Base-by-base conservation (phyloP, 768 basidiomycete species). In the Podaxis sp. region DNA sequence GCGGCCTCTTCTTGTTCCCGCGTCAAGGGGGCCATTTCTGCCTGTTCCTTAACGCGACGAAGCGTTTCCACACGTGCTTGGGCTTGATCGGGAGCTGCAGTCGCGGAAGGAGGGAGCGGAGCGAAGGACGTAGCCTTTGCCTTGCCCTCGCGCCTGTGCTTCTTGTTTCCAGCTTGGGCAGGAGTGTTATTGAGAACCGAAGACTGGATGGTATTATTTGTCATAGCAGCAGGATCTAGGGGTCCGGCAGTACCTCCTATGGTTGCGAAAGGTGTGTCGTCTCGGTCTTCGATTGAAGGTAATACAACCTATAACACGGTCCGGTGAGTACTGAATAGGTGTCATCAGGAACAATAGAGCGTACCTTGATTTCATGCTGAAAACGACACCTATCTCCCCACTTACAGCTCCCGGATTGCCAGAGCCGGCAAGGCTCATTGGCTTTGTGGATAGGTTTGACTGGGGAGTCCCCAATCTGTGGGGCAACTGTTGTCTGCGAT, bases 351-450 rank as follows among this genome's bases (percentile, higher is more conserved):
- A 23, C 4, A 2, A 48, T 55, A 6, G 32, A 48, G 25, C 23
- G 2, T 61, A 61, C 59, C 59, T 36, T 46, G 11, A 48, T 27
- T n/a, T 47, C 59, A 40, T 61, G 59, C 9, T 47, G 50, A 32
- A 55, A 61, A 16, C 23, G 52, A 38, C 59, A 61, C 14, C 21
- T 47, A 55, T 47, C 53, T 18, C 59, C 59, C 59, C 59, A 61
- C 16, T 38, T 42, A 25, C 59, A 61, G 9, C 25, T 61, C 9
- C 59, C 59, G 2, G 44, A 25, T 37, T 61, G 18, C 50, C 50
- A 61, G 23, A 46, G 44, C 3, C 52, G 18, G 36, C 59, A 61
- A 25, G 46, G 42, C 27, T 38, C 25, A 10, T 54, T 37, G 14
- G 53, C 13, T 16, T n/a, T 61, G 13, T 36, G 32, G 14, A 61